Conservation (phyloP, 192 early-diverging fungal genomes). For the Entomortierella lignicola region DNA sequence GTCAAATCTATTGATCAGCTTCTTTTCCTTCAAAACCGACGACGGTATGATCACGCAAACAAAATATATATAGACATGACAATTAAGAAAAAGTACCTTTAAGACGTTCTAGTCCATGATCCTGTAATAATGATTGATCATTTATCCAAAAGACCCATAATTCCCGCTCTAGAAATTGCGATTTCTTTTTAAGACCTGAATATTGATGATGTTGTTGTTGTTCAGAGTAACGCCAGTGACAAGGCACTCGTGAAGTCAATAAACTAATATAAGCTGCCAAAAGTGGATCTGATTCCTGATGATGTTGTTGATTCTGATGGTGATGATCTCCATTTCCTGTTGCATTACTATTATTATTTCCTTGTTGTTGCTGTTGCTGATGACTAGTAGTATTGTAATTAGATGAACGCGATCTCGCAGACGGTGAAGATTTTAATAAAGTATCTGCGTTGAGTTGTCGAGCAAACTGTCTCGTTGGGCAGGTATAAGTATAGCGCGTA, state of each 20-base stretch:
- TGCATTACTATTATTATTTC: neutral
- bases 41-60: too few species aligned
- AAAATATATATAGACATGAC: too few species aligned
- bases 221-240: constrained; percentile 40
- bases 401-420: constrained; percentile 18
- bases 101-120: constrained; percentile 37
- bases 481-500: constrained; percentile 46
- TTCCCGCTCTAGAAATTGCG: constrained; percentile 9
- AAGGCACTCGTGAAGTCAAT: constrained; percentile 35
- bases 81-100: too few species aligned
- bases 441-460: constrained; percentile 32
- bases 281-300: constrained; percentile 38
- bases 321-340: neutral
- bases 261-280: constrained; percentile 35
- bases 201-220: neutral
- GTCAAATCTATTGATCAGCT: too few species aligned
- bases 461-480: constrained; percentile 24
- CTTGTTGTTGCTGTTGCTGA: neutral
- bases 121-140: constrained; percentile 29
- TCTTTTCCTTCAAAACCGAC: too few species aligned
- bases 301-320: too few species aligned
- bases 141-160: constrained; percentile 52
- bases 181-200: constrained; percentile 3
- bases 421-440: constrained; percentile 8
- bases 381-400: neutral